These are phyloP conservation scores for Oidiodendron maius DNA, from an alignment of 495 filamentous ascomycete species.

Conservation along the genomic window DNA sequence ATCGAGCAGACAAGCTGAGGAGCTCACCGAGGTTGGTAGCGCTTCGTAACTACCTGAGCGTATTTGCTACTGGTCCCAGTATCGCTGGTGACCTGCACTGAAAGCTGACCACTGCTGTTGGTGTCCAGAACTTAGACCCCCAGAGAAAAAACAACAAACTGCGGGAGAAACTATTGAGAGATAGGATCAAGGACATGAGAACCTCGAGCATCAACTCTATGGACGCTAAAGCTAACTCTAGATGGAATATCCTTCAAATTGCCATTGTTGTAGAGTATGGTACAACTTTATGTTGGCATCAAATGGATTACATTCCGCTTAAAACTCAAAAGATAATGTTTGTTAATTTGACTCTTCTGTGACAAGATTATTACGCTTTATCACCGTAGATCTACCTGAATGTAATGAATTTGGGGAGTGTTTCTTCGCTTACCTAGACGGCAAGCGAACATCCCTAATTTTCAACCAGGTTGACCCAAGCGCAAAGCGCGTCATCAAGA, in stretches of 20 bases:
- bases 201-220: slow-evolving; percentile 39
- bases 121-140: slow-evolving; percentile 32
- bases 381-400: no score
- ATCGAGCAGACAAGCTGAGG: slow-evolving; percentile 7
- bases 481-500: neutral
- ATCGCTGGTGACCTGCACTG: slow-evolving; percentile 2
- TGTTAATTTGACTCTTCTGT: no score
- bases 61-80: neutral
- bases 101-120: slow-evolving; percentile 18
- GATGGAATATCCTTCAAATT: slow-evolving; percentile 40
- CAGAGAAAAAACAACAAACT: slow-evolving; percentile 48
- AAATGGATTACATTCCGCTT: no score
- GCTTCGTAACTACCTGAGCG: slow-evolving; percentile 26
- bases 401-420: neutral
- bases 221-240: slow-evolving; percentile 27
- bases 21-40: slow-evolving; percentile 44
- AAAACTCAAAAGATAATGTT: no score
- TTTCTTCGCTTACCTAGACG: neutral
- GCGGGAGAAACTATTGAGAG: slow-evolving; percentile 59
- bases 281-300: no score
- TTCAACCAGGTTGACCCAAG: neutral
- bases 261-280: no score
- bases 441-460: no score
- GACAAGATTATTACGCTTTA: no score
- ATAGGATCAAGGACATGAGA: slow-evolving; percentile 62